phyloP scores from a whole-genome alignment of 108 stramenopile species.

The Cyclostephanos invisitatus region DNA sequence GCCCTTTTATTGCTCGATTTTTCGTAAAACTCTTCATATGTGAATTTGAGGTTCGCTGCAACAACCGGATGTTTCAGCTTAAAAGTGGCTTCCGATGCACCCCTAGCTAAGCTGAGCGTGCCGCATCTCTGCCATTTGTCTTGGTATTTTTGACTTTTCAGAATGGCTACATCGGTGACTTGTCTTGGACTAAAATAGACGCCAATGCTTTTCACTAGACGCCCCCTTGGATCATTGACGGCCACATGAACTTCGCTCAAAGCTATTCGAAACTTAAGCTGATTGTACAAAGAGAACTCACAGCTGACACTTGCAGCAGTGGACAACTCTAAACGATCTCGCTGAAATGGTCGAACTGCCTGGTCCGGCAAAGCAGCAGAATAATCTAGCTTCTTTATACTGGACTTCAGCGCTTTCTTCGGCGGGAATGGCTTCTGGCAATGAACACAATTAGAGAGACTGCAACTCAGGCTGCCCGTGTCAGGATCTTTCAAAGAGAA shows the following conservation, averaged over 20 bases:
- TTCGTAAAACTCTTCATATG: slow-evolving; percentile 82
- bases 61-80: slow-evolving; percentile 59
- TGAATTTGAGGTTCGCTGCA: slow-evolving; percentile 78
- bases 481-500: slow-evolving; percentile 13
- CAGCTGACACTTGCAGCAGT: slow-evolving; percentile 53
- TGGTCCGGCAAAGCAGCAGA: slow-evolving; percentile 47
- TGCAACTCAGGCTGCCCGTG: slow-evolving; percentile 34
- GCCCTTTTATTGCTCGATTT: slow-evolving; percentile 55
- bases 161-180: slow-evolving; percentile 47
- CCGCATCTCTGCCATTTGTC: slow-evolving; percentile 76
- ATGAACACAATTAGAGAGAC: slow-evolving; percentile 61
- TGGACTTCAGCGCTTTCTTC: slow-evolving; percentile 16
- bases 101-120: slow-evolving; percentile 58
- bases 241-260: slow-evolving; percentile 68
- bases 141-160: slow-evolving; percentile 60
- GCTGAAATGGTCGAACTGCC: slow-evolving; percentile 51
- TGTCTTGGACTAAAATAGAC: slow-evolving; percentile 69
- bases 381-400: background rate
- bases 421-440: slow-evolving; percentile 46
- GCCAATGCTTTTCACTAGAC: slow-evolving; percentile 72
- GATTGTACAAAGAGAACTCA: slow-evolving; percentile 62
- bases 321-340: slow-evolving; percentile 55
- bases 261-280: slow-evolving; percentile 68
- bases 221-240: slow-evolving; percentile 71
- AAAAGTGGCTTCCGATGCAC: slow-evolving; percentile 54